Conservation (phyloP, 129 eudicot species). For the Silybum marianum region DNA sequence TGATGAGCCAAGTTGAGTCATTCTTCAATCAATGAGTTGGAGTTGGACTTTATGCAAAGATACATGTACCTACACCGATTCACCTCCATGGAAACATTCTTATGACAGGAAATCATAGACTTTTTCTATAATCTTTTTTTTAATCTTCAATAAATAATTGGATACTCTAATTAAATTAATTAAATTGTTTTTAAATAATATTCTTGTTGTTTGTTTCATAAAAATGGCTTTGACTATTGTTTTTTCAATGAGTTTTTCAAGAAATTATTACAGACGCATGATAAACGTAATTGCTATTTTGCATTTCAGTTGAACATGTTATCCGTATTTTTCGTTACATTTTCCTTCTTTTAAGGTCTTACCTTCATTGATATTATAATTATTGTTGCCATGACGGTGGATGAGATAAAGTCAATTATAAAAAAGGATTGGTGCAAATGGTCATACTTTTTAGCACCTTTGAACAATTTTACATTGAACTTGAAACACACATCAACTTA, state of each 20-base stretch:
- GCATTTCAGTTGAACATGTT: not conserved
- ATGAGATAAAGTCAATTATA: not conserved
- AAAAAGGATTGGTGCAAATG: not conserved
- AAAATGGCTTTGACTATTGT: not conserved
- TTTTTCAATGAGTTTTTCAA: not conserved
- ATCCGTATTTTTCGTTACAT: not conserved
- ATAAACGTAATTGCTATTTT: not conserved
- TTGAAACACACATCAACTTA: not conserved
- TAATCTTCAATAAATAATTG: not conserved
- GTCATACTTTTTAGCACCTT: not conserved
- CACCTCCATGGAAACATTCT: conserved; percentile 33
- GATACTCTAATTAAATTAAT: not conserved
- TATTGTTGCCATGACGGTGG: not conserved
- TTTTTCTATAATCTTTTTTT: conserved; percentile 14
- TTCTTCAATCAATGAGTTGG: conserved; percentile 1
- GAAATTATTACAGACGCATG: not conserved
- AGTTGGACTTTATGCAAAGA: conserved; percentile 21
- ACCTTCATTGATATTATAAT: not conserved
- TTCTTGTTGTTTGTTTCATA: not conserved
- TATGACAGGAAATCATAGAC: conserved; percentile 29
- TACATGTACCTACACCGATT: conserved; percentile 21
- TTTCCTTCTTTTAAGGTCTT: not conserved
- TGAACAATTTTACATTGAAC: not conserved
- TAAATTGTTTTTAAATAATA: not conserved
- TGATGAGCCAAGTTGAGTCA: conserved; percentile 29